Percentiles rank a stretch among this genome's conserved stretches.
These are phyloP conservation scores for Suillus brevipes DNA, from an alignment of 768 basidiomycete species.

Conservation along the genomic window DNA sequence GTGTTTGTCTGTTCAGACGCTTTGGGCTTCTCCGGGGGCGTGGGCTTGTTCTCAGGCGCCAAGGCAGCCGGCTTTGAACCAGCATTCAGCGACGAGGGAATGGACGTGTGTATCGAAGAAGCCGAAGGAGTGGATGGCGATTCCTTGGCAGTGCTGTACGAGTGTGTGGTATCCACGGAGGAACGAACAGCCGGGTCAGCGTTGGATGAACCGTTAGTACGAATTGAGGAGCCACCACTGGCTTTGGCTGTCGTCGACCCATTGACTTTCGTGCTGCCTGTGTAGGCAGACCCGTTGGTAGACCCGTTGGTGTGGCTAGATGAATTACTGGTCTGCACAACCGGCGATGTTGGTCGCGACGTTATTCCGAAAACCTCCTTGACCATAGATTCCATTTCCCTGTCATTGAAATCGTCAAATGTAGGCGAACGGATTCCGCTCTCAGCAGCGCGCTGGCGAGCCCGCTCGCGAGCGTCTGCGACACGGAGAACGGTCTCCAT, in stretches of 20 bases:
- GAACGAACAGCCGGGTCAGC: slow-evolving; percentile 22
- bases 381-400: slow-evolving; percentile 25
- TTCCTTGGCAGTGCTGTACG: slow-evolving; percentile 17
- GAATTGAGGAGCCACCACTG: slow-evolving; percentile 19
- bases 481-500: slow-evolving; percentile 38
- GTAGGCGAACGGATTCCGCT: slow-evolving; percentile 33
- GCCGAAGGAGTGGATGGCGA: slow-evolving; percentile 8
- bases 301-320: slow-evolving; percentile 16
- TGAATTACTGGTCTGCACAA: slow-evolving; percentile 9
- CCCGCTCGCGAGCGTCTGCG: slow-evolving; percentile 40
- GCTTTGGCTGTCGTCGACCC: slow-evolving; percentile 14
- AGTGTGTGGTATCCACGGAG: slow-evolving; percentile 27
- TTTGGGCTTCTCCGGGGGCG: slow-evolving; percentile 15
- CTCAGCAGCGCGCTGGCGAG: slow-evolving; percentile 36
- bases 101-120: not conserved
- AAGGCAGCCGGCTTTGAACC: not conserved
- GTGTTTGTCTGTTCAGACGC: not conserved
- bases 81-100: not conserved
- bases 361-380: slow-evolving; percentile 31
- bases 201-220: slow-evolving; percentile 33
- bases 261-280: not conserved
- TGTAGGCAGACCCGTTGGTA: slow-evolving; percentile 13
- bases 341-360: slow-evolving; percentile 28
- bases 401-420: slow-evolving; percentile 33
- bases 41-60: not conserved